A percentile compares a stretch with the other conserved stretches of the same genome.
phyloP scores from a whole-genome alignment of 768 basidiomycete genomes.

The Calocera cornea region DNA sequence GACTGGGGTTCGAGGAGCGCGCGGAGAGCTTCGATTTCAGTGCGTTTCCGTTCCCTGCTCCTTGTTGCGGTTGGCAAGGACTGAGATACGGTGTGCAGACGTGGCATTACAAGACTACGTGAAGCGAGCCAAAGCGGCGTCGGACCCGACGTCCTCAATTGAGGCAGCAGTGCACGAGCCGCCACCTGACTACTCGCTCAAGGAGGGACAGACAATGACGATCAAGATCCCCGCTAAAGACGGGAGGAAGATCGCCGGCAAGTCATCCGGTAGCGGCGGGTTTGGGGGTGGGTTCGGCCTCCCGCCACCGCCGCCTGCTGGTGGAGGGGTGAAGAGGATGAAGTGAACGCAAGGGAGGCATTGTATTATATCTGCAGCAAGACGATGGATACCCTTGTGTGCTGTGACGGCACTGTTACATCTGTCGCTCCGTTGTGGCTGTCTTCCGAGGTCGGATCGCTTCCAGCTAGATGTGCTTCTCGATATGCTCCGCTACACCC shows the following conservation, averaged over 20 bases:
- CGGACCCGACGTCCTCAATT: slow-evolving; percentile 38
- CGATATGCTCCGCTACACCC: neutral
- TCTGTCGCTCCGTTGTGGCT: too few species aligned
- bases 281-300: neutral
- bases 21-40: slow-evolving; percentile 42
- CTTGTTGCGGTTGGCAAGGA: too few species aligned
- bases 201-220: slow-evolving; percentile 89
- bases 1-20: slow-evolving; percentile 82
- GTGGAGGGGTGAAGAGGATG: neutral
- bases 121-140: slow-evolving; percentile 53
- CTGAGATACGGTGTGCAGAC: slow-evolving; percentile 36
- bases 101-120: slow-evolving; percentile 77
- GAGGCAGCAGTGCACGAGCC: slow-evolving; percentile 29
- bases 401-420: too few species aligned
- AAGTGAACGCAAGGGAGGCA: neutral
- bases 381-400: neutral
- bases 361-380: neutral
- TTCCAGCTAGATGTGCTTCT: neutral
- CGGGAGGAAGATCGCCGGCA: neutral
- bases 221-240: slow-evolving; percentile 67
- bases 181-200: slow-evolving; percentile 82
- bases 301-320: neutral
- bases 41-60: neutral
- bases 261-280: neutral
- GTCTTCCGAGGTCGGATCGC: too few species aligned